Evolutionary conservation across 2,329 filamentous ascomycete species (phyloP), one percentile per base, ranked within the genome.

Genomic region (Drechslera avenae): DNA sequence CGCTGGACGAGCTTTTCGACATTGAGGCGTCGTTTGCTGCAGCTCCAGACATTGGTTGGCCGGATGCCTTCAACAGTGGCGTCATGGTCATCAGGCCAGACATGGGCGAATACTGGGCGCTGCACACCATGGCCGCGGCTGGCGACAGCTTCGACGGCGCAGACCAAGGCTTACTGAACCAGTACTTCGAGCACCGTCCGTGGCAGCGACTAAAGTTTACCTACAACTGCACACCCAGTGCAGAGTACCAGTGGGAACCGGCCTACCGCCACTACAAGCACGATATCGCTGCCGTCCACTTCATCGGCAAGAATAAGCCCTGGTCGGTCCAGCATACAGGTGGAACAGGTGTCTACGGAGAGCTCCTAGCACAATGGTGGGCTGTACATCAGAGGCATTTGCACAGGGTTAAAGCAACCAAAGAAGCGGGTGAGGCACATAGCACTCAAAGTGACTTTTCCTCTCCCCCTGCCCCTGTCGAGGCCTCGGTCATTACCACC

Each of bases 51-150:
- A 91, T 97, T 65, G 94, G 94, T 62, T 99, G 94, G 94, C 94
- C 94, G 28, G 94, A 99, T 76, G 84, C 92, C 54, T 97, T 97
- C 85, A 99, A 99, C 76, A 91, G 89, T n/a, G 94, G 94, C 67
- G 86, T 99, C 63, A 95, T 99, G 91, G 91, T 91, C 30, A 76
- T 99, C 52, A 87, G 82, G 13, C 94, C 94, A 28, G 88, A 93
- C 74, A 80, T 92, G 82, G 88, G 87, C 50, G 92, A 96, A 61
- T 97, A 92, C 75, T 87, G 91, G 75, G 89, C 90, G 34, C 81
- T 99, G 69, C 80, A 86, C 57, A 90, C 89, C 57, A 86, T 97
- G 81, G 91, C 94, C 19, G 84, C 91, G 62, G 82, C 86, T 47
- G 92, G 92, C 19, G 89, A 93, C 70, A 97, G 92, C 59, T 99